Evolutionary conservation across 441 rosid genomes (phyloP), one percentile per base, ranked within the genome.

Genomic region (Monsonia emarginata): DNA sequence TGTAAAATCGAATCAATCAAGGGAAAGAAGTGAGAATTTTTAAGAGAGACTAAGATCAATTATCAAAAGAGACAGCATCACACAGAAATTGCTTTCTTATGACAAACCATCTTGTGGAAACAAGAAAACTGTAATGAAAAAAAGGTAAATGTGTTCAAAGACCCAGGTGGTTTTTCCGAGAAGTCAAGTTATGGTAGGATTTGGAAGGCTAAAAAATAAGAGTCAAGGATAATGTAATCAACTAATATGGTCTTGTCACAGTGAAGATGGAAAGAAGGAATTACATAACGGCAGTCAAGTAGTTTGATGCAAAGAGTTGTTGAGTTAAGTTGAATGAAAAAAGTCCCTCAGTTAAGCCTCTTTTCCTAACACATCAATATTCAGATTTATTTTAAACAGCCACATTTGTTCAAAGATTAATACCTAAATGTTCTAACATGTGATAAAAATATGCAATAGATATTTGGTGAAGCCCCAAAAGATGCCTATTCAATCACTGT

Each of bases 1-100:
- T 90, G 71, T 72, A 78, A 61, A 73, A 72, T 3, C 70, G 63
- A 75, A 68, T 63, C 21, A 27, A 70, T 66, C 38, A 42, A 44
- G 58, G 27, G 9, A 46, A 14, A 0, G 5, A 50, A 50, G 31
- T 18, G 4, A 48, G 30, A 59, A 42, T 13, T 27, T 42, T 57
- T 57, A 59, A 13, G 25, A 73, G n/a, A 38, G 36, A 28, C 13
- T 34, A 16, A 68, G 32, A 44, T 31, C 52, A 65, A 71, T 40
- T 46, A 60, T 31, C 61, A 56, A 57, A 57, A 25, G 46, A 21
- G 65, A 36, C 13, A 63, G 13, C 14, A 36, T 21, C 48, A 63
- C 38, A 36, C 21, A 63, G 65, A 63, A 6, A 44, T 16, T 40
- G 14, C 14, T 40, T 40, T 40, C 16, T 40, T 13, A 6, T 9